Evolutionary conservation across 148 eudicot species (phyloP).

Genomic region (Vaccinium vitisidaea): DNA sequence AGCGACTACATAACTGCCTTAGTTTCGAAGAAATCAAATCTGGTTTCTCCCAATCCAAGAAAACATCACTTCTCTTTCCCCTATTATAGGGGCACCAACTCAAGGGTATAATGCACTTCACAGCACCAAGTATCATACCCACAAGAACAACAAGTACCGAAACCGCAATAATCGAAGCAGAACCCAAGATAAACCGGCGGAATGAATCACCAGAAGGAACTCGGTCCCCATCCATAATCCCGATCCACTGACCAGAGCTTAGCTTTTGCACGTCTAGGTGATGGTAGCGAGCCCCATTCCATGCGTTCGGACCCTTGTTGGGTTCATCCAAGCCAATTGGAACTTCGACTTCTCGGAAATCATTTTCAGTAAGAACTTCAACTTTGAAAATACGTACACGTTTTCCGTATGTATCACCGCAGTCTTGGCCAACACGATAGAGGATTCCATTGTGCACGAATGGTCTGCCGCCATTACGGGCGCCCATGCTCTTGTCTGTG

Average conservation of each 20-base stretch:
- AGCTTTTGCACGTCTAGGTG: slow-evolving; percentile 86
- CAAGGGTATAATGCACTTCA: slow-evolving; percentile 70
- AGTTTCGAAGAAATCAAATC: slow-evolving; percentile 50
- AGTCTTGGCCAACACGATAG: slow-evolving; percentile 88
- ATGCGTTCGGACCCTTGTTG: slow-evolving; percentile 67
- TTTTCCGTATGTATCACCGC: slow-evolving; percentile 81
- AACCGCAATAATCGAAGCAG: slow-evolving; percentile 49
- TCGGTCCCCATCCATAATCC: slow-evolving; percentile 83
- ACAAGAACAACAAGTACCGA: slow-evolving; percentile 45
- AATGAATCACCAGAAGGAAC: slow-evolving; percentile 77
- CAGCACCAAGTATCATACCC: slow-evolving; percentile 73
- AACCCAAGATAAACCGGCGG: slow-evolving; percentile 59
- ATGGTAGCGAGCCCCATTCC: slow-evolving; percentile 91
- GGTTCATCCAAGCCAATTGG: slow-evolving; percentile 58
- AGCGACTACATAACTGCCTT: slow-evolving; percentile 55
- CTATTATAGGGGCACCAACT: slow-evolving; percentile 82
- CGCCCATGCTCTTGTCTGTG: slow-evolving; percentile 59
- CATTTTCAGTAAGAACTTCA: slow-evolving; percentile 55
- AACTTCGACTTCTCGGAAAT: slow-evolving; percentile 77
- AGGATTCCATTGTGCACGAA: slow-evolving; percentile 65
- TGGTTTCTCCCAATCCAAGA: slow-evolving; percentile 60
- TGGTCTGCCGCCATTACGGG: slow-evolving; percentile 95
- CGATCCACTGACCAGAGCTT: slow-evolving; percentile 76
- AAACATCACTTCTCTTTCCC: slow-evolving; percentile 73
- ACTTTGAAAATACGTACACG: slow-evolving; percentile 67